Percentiles rank a stretch among this genome's conserved stretches.
These are phyloP conservation scores for Neurospora sp. DNA, from an alignment of 2,329 filamentous ascomycete genomes.

Conservation along the genomic window DNA sequence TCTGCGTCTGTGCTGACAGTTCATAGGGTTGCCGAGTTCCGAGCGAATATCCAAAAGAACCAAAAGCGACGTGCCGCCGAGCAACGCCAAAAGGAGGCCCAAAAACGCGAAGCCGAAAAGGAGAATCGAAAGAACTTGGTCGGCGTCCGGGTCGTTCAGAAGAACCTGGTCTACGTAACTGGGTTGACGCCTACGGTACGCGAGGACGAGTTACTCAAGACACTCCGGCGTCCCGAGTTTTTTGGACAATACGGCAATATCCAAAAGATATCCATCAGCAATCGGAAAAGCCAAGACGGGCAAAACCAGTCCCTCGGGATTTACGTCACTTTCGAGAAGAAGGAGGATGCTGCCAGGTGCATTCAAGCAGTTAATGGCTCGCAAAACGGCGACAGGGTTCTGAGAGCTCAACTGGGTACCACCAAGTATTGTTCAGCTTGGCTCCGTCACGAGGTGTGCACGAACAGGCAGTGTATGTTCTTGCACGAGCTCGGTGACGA, in stretches of 20 bases:
- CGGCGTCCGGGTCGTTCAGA: conserved; percentile 91
- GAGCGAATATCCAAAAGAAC: conserved; percentile 73
- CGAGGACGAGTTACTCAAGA: conserved; percentile 87
- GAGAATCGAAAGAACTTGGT: conserved; percentile 93
- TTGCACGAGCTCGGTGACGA: conserved; percentile 97
- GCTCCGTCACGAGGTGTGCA: conserved; percentile 86
- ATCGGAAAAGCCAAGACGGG: conserved; percentile 67
- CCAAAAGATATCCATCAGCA: conserved; percentile 97
- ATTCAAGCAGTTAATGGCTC: conserved; percentile 90
- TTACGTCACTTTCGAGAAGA: conserved; percentile 94
- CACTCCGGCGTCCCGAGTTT: conserved; percentile 80
- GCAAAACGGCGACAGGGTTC: conserved; percentile 74
- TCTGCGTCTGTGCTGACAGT: conserved; percentile 15
- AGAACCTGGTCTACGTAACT: conserved; percentile 97
- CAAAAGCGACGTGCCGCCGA: conserved; percentile 83
- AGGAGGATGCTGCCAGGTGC: conserved; percentile 80
- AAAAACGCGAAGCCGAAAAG: conserved; percentile 92
- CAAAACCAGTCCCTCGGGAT: conserved; percentile 87
- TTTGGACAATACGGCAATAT: conserved; percentile 99
- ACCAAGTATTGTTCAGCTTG: conserved; percentile 99
- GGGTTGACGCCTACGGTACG: conserved; percentile 84
- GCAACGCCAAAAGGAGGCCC: conserved; percentile 83
- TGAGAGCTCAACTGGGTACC: conserved; percentile 75
- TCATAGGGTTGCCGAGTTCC: conserved; percentile 60
- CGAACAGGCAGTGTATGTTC: conserved; percentile 96